These are phyloP conservation scores for Potentilla sterilis DNA, from an alignment of 306 rosid species.

Conservation along the genomic window DNA sequence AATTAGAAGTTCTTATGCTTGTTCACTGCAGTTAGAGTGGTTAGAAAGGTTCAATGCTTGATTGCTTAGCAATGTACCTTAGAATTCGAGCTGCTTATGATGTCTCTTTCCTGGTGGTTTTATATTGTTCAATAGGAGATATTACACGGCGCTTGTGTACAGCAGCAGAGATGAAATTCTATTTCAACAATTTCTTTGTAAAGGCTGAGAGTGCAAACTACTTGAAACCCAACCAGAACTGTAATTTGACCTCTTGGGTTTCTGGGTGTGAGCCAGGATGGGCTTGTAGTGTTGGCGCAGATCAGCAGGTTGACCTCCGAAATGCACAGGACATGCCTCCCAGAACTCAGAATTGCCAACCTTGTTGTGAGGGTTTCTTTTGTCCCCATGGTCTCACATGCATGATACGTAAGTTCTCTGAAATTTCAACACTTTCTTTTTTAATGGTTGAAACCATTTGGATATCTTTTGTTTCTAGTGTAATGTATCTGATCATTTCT, in stretches of 20 bases:
- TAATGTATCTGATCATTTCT: constrained; percentile 31
- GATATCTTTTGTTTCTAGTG: not conserved
- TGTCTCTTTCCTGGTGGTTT: constrained; percentile 11
- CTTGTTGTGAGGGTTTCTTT: constrained; percentile 95
- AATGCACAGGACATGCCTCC: constrained; percentile 65
- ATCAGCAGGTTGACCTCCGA: constrained; percentile 54
- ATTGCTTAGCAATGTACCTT: not conserved
- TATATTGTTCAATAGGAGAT: constrained; percentile 64
- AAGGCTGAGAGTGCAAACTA: constrained; percentile 47
- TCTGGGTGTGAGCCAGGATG: constrained; percentile 99
- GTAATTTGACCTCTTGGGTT: constrained; percentile 91
- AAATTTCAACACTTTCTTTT: not conserved
- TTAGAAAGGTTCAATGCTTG: not conserved
- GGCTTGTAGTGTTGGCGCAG: constrained; percentile 65
- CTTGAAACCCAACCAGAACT: constrained; percentile 76
- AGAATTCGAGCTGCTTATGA: not conserved
- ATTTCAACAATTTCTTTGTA: constrained; percentile 58
- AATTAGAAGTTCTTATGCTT: constrained; percentile 9
- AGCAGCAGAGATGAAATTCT: constrained; percentile 75
- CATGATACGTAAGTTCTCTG: constrained; percentile 85
- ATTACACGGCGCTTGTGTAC: constrained; percentile 69
- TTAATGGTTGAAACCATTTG: not conserved
- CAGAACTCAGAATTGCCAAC: constrained; percentile 65
- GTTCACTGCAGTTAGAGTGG: not conserved
- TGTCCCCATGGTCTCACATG: constrained; percentile 96